These are phyloP conservation scores for Puccinia polysora DNA, from an alignment of 1,284 basidiomycete genomes.

Conservation along the genomic window DNA sequence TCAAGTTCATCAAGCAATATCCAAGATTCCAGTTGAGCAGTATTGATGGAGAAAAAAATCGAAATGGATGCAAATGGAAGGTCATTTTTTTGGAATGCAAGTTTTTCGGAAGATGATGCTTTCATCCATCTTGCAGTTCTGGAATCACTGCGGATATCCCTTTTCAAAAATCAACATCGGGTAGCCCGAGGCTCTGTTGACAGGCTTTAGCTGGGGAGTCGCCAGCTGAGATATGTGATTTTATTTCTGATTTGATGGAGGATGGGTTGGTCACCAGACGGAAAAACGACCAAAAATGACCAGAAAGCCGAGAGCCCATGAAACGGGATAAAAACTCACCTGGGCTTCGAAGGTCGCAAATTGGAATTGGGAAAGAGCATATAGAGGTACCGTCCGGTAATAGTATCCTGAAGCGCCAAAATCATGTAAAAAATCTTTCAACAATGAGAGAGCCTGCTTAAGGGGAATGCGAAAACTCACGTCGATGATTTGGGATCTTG, in stretches of 20 bases:
- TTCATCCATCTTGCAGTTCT: no score
- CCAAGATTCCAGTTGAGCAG: no score
- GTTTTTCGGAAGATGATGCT: no score
- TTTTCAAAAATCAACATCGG: not conserved
- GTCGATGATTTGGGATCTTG: not conserved
- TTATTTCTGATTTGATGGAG: no score
- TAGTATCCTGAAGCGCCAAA: not conserved
- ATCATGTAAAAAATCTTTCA: not conserved
- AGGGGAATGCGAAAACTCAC: not conserved
- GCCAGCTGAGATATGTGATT: constrained; percentile 5
- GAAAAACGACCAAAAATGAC: not conserved
- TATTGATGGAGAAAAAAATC: no score
- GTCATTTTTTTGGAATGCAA: no score
- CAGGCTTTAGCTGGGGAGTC: constrained; percentile 4
- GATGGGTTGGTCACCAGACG: no score
- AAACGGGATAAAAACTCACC: not conserved
- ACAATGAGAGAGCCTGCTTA: not conserved
- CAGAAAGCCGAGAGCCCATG: not conserved
- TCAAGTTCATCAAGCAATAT: no score
- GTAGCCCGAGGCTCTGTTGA: constrained; percentile 4
- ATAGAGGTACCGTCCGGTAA: constrained; percentile 6
- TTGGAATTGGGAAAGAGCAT: constrained; percentile 12
- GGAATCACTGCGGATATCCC: no score
- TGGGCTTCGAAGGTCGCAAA: constrained; percentile 17
- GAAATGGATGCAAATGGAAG: no score